phyloP scores from a whole-genome alignment of 1,284 basidiomycete genomes.

The Tilletia caries region DNA sequence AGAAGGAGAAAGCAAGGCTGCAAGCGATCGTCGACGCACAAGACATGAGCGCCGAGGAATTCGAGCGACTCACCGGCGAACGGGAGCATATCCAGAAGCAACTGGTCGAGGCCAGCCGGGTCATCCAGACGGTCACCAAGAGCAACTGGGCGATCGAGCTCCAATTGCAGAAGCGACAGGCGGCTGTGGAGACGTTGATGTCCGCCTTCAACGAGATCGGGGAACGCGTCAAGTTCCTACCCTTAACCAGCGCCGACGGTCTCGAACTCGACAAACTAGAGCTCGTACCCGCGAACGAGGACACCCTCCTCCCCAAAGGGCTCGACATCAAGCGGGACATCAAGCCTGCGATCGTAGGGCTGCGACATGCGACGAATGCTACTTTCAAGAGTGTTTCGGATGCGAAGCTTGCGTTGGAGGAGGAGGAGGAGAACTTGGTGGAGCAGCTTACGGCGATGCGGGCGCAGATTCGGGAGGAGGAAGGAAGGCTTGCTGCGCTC shows the following conservation, averaged over 20 bases:
- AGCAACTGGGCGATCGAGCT: conserved; percentile 43
- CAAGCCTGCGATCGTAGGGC: background rate
- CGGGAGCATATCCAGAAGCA: conserved; percentile 40
- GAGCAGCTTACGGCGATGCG: background rate
- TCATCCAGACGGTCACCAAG: conserved; percentile 36
- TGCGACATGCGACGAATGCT: conserved; percentile 1
- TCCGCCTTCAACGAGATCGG: conserved; percentile 37
- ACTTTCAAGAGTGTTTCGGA: background rate
- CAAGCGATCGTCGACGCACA: conserved; percentile 44
- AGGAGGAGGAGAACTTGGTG: conserved; percentile 12
- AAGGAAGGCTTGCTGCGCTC: background rate
- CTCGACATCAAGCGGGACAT: background rate
- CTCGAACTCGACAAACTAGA: conserved; percentile 35
- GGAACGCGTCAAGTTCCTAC: conserved; percentile 36
- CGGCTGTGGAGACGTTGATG: conserved; percentile 41
- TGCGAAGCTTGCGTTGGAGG: conserved; percentile 1
- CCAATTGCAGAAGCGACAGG: conserved; percentile 41
- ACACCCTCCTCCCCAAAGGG: conserved; percentile 3
- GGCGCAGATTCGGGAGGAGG: background rate
- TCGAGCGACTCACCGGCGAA: conserved; percentile 41
- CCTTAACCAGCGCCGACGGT: conserved; percentile 29
- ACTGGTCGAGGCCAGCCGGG: conserved; percentile 30
- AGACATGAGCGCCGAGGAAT: conserved; percentile 47
- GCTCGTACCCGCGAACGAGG: conserved; percentile 3
- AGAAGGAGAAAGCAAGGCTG: conserved; percentile 34